Evolutionary conservation across 371 early-diverging fungal genomes (phyloP), one percentile per base, ranked within the genome.

Genomic region (Zancudomyces culisetae): DNA sequence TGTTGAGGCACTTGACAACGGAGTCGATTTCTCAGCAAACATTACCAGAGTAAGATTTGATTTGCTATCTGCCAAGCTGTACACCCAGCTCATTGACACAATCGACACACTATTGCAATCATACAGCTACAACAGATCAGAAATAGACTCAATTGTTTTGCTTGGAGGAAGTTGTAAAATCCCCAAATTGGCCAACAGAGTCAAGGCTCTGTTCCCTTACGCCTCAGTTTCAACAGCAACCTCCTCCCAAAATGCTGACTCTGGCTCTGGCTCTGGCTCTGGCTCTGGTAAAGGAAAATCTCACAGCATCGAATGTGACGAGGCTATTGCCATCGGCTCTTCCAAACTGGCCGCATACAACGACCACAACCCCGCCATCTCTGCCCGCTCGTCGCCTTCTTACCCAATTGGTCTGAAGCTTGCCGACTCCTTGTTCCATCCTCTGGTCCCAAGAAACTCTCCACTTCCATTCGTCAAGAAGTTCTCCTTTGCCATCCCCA

Each of bases 91-190:
- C 56, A 74, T 81, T 41, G 74, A 74, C 23, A 71, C 83, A 30
- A 83, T 98, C 47, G 66, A 70, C 51, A 69, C 76, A 50, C 81
- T 83, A 12, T 59, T 96, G 48, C 64, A 59, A 42, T 81, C 84
- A 62, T 78, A 79, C 47, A 73, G 78, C 13, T 70, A 79, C 61
- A 71, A 71, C 54, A 60, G 73, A 20, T 62, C 66, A 51, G 79
- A 85, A 55, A 76, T 97, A 56, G 77, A 78, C 62, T 85, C 90
- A 66, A 85, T 98, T 56, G 78, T 98, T 39, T 71, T 98, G 52
- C 93, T 91, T 52, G 99, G 99, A 67, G 99, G 99, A 53, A 73
- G 93, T 52, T 85, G 95, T 55, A 90, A 98, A 71, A 91, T 99
- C 72, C 96, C 97, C 69, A 93, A 91, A 76, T 82, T 98, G 60